A percentile compares a stretch with the other conserved stretches of the same genome.
Conservation (phyloP, 495 filamentous ascomycete genomes). For the Aspergillus campestris region DNA sequence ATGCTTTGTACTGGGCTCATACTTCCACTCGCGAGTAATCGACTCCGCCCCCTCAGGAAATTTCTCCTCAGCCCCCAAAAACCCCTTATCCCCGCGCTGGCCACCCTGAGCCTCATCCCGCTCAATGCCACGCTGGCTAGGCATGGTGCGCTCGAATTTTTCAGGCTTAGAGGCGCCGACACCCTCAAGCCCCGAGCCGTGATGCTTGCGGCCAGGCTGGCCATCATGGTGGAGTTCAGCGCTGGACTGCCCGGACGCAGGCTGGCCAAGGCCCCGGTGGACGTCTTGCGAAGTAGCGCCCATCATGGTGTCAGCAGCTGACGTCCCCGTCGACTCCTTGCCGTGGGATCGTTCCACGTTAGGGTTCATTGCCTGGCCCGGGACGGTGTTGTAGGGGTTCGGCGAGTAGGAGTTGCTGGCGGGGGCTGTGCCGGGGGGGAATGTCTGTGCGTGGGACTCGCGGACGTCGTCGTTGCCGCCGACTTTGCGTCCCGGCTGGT, state of each 20-base stretch:
- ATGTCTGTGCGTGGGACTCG: constrained; percentile 54
- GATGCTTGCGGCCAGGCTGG: constrained; percentile 42
- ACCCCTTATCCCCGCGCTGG: constrained; percentile 22
- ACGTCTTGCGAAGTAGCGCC: constrained; percentile 59
- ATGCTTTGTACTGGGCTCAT: constrained; percentile 22
- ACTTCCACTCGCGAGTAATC: constrained; percentile 38
- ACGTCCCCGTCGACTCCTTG: constrained; percentile 33
- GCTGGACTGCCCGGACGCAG: constrained; percentile 51
- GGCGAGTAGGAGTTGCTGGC: constrained; percentile 50
- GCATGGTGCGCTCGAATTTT: constrained; percentile 18
- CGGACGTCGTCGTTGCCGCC: constrained; percentile 49
- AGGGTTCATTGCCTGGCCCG: constrained; percentile 40
- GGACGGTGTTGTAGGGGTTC: constrained; percentile 37
- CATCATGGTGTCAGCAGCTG: constrained; percentile 44
- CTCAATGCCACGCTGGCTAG: constrained; percentile 24
- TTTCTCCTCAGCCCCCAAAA: constrained; percentile 33
- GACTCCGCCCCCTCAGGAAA: constrained; percentile 37
- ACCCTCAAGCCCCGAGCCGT: constrained; percentile 45
- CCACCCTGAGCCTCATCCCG: constrained; percentile 16
- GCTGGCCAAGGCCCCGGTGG: constrained; percentile 51
- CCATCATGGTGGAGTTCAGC: constrained; percentile 50
- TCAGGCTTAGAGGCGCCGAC: constrained; percentile 35
- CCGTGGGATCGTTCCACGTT: constrained; percentile 29
- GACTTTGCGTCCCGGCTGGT: constrained; percentile 54
- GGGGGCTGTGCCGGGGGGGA: constrained; percentile 59